These are phyloP conservation scores for Hygrophila difformis DNA, from an alignment of 257 asterid genomes.

Conservation along the genomic window DNA sequence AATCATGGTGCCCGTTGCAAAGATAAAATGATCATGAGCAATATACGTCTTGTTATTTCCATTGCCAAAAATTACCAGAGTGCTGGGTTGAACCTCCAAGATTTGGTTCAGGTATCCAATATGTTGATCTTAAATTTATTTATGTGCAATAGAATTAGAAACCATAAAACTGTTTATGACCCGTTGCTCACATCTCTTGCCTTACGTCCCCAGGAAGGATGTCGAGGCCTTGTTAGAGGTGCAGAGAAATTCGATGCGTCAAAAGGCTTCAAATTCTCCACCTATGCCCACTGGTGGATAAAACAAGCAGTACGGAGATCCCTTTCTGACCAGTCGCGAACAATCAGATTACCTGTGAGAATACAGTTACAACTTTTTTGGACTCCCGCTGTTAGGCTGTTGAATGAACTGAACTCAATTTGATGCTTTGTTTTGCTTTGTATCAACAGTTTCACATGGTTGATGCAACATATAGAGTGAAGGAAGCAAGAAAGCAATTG, in stretches of 20 bases:
- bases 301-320: conserved; percentile 70
- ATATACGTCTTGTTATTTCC: conserved; percentile 83
- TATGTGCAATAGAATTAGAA: no score
- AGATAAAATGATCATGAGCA: conserved; percentile 89
- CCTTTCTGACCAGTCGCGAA: conserved; percentile 65
- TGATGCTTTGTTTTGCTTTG: conserved; percentile 14
- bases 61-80: conserved; percentile 92
- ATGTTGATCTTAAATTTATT: neutral
- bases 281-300: conserved; percentile 99
- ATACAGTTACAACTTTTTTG: conserved; percentile 8
- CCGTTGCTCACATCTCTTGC: neutral
- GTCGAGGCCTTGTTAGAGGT: conserved; percentile 86
- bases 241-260: conserved; percentile 86
- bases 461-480: conserved; percentile 83
- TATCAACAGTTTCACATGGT: conserved; percentile 76
- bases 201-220: conserved; percentile 69
- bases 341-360: conserved; percentile 57
- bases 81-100: conserved; percentile 87
- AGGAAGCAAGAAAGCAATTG: conserved; percentile 83
- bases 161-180: neutral
- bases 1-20: conserved; percentile 70
- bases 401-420: conserved; percentile 4
- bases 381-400: no score
- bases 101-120: conserved; percentile 83
- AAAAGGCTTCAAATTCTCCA: conserved; percentile 88